Percentiles rank a stretch among this genome's conserved stretches.
phyloP scores from a whole-genome alignment of 768 basidiomycete genomes.

The Termitomyces sp. region DNA sequence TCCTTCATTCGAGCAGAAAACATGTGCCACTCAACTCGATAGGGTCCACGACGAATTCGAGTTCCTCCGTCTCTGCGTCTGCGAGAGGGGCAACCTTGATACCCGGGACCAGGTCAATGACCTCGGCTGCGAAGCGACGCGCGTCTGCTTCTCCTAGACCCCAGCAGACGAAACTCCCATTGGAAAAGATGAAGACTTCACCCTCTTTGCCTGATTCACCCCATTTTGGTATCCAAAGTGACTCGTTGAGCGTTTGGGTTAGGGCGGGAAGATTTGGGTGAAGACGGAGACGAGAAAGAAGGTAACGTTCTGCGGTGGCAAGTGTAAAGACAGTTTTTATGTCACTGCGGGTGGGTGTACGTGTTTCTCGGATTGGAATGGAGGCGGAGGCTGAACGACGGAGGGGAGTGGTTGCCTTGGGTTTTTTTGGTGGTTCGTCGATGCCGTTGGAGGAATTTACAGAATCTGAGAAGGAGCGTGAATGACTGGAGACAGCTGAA shows the following conservation, averaged over 20 bases:
- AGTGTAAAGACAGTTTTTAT: slow-evolving; percentile 81
- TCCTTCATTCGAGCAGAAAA: slow-evolving; percentile 3
- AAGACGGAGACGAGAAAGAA: slow-evolving; percentile 57
- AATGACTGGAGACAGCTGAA: background rate
- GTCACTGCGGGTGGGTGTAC: slow-evolving; percentile 78
- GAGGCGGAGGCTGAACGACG: slow-evolving; percentile 84
- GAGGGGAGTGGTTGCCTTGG: slow-evolving; percentile 78
- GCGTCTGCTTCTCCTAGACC: slow-evolving; percentile 78
- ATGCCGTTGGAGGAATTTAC: background rate
- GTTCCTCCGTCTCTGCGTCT: slow-evolving; percentile 81
- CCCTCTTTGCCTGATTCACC: slow-evolving; percentile 54
- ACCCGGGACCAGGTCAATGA: slow-evolving; percentile 49
- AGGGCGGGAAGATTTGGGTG: slow-evolving; percentile 48
- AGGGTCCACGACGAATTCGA: slow-evolving; percentile 91
- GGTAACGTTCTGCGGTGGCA: slow-evolving; percentile 82
- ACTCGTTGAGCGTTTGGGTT: slow-evolving; percentile 65
- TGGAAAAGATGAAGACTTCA: slow-evolving; percentile 86
- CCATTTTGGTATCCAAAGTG: slow-evolving; percentile 80
- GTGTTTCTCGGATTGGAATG: slow-evolving; percentile 80
- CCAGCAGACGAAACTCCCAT: slow-evolving; percentile 91
- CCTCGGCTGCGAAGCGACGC: slow-evolving; percentile 56
- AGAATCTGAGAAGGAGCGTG: background rate
- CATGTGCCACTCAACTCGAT: slow-evolving; percentile 62
- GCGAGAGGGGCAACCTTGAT: slow-evolving; percentile 63
- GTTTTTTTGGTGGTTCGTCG: slow-evolving; percentile 50